phyloP scores from a whole-genome alignment of 2,329 filamentous ascomycete species.

The Balansia obtecta region DNA sequence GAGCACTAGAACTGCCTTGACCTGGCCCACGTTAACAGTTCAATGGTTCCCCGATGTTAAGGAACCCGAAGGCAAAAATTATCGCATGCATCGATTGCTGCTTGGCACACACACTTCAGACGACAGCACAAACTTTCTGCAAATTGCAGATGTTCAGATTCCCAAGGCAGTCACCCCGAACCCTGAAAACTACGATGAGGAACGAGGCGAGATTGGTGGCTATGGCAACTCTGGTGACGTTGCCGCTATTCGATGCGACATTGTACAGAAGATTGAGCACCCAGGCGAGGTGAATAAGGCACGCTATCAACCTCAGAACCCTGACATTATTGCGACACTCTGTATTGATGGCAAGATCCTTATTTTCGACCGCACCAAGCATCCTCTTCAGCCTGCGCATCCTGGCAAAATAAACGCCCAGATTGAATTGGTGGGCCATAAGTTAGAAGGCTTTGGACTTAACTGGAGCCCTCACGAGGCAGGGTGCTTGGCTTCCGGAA shows the following conservation, averaged over 20 bases:
- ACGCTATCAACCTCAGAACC: constrained; percentile 93
- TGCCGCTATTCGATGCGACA: constrained; percentile 70
- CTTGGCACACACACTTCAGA: constrained; percentile 92
- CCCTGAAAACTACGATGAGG: constrained; percentile 78
- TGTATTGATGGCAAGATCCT: constrained; percentile 78
- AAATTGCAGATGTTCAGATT: constrained; percentile 88
- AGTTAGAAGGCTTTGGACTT: constrained; percentile 79
- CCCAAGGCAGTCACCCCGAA: constrained; percentile 67
- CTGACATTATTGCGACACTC: constrained; percentile 89
- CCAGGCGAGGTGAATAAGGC: constrained; percentile 98
- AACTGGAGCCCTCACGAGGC: constrained; percentile 80
- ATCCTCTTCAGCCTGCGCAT: constrained; percentile 58
- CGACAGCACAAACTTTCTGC: constrained; percentile 76
- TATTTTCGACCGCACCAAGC: constrained; percentile 93
- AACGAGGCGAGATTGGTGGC: constrained; percentile 85
- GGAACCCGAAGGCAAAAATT: constrained; percentile 75
- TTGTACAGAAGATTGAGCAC: constrained; percentile 93
- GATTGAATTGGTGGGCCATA: constrained; percentile 75
- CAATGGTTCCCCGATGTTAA: constrained; percentile 98
- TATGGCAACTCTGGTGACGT: constrained; percentile 66
- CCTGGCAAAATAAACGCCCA: constrained; percentile 62
- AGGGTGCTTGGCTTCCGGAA: constrained; percentile 78
- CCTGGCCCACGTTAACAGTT: constrained; percentile 94
- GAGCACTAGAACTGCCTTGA: constrained; percentile 61
- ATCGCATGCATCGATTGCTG: constrained; percentile 75